phyloP scores from a whole-genome alignment of 805 yeast genomes.

The Saturnispora saitoi region DNA sequence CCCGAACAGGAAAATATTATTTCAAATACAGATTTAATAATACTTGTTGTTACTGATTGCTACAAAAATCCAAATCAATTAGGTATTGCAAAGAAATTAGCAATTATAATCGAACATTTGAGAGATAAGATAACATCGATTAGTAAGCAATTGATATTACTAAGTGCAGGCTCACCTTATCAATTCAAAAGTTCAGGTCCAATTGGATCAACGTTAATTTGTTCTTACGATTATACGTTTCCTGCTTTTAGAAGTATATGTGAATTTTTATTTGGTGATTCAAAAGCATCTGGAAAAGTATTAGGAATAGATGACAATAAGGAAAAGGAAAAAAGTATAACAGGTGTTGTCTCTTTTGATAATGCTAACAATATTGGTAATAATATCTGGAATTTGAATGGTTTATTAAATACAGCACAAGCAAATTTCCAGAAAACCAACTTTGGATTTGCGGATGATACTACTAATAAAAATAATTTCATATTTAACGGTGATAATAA shows the following conservation, averaged over 20 bases:
- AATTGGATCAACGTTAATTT: slow-evolving; percentile 48
- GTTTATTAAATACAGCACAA: slow-evolving; percentile 9
- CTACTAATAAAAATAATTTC: background rate
- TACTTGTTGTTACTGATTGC: slow-evolving; percentile 47
- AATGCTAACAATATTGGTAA: background rate
- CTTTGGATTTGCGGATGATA: background rate
- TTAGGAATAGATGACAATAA: slow-evolving; percentile 32
- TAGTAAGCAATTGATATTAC: slow-evolving; percentile 43
- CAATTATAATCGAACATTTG: slow-evolving; percentile 24
- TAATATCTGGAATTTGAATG: slow-evolving; percentile 6
- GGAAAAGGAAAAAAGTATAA: background rate
- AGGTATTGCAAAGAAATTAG: slow-evolving; percentile 49
- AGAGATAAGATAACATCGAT: slow-evolving; percentile 14
- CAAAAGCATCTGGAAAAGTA: slow-evolving; percentile 43
- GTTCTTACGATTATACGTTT: slow-evolving; percentile 52
- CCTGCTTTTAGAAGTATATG: slow-evolving; percentile 42
- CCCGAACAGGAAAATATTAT: slow-evolving; percentile 45
- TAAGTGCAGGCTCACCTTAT: slow-evolving; percentile 57
- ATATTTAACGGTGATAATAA: background rate
- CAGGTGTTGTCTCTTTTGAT: slow-evolving; percentile 1
- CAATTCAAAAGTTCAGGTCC: slow-evolving; percentile 49
- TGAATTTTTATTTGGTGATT: slow-evolving; percentile 45
- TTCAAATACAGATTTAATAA: slow-evolving; percentile 42
- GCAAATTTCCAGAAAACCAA: background rate
- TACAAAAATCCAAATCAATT: slow-evolving; percentile 53